phyloP scores from a whole-genome alignment of 1,284 basidiomycete species.

The Trametes pubescens region DNA sequence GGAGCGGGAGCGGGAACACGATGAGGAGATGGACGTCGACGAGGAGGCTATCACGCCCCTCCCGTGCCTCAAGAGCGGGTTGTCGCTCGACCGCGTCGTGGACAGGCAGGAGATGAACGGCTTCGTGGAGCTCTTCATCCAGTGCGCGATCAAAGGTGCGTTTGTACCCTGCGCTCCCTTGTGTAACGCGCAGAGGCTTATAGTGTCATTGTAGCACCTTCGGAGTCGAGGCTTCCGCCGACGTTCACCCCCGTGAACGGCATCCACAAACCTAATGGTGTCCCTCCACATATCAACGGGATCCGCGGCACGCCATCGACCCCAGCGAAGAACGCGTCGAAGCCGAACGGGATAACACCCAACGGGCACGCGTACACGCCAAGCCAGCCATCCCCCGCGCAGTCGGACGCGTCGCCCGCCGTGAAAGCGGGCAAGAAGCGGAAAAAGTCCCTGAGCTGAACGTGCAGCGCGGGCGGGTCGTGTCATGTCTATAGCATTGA shows the following conservation, averaged over 20 bases:
- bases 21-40: slow-evolving; percentile 57
- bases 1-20: slow-evolving; percentile 40
- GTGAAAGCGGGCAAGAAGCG: slow-evolving; percentile 47
- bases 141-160: slow-evolving; percentile 55
- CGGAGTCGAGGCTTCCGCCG: slow-evolving; percentile 17
- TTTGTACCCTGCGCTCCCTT: slow-evolving; percentile 13
- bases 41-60: slow-evolving; percentile 44
- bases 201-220: slow-evolving; percentile 14
- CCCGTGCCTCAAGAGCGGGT: slow-evolving; percentile 35
- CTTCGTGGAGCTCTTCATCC: slow-evolving; percentile 59
- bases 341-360: slow-evolving; percentile 31
- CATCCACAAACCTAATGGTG: slow-evolving; percentile 34
- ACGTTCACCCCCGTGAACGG: slow-evolving; percentile 33
- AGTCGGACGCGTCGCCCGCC: slow-evolving; percentile 35
- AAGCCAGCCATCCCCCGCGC: slow-evolving; percentile 27
- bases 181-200: slow-evolving; percentile 10
- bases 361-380: slow-evolving; percentile 32
- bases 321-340: slow-evolving; percentile 26
- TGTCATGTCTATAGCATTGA: background rate
- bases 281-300: slow-evolving; percentile 35
- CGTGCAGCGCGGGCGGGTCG: background rate
- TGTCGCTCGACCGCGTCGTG: slow-evolving; percentile 48
- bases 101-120: slow-evolving; percentile 55
- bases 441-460: slow-evolving; percentile 45
- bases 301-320: slow-evolving; percentile 27